Percentiles rank a stretch among this genome's conserved stretches.
Evolutionary conservation across 768 basidiomycete species (phyloP).

Genomic region (Tylopilus subfusipes): DNA sequence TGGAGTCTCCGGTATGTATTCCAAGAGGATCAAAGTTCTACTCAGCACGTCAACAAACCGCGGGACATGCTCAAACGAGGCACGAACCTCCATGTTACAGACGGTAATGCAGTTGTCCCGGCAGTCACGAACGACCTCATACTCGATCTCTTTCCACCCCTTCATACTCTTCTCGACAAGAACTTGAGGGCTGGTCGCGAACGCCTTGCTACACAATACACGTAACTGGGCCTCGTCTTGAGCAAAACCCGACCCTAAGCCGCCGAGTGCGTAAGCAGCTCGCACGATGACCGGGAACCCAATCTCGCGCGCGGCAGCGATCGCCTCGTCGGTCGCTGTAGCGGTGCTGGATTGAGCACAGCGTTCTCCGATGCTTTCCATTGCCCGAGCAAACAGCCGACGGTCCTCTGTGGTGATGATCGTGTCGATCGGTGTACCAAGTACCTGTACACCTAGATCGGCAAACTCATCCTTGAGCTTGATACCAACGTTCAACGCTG

Average conservation of each 20-base stretch:
- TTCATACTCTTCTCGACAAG: constrained; percentile 99
- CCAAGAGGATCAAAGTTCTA: constrained; percentile 99
- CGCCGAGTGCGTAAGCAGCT: constrained; percentile 95
- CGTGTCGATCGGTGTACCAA: constrained; percentile 96
- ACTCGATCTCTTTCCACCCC: constrained; percentile 99
- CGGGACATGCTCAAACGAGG: neutral
- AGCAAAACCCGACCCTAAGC: constrained; percentile 95
- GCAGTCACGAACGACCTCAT: constrained; percentile 97
- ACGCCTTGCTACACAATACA: constrained; percentile 89
- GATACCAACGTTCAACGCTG: constrained; percentile 94
- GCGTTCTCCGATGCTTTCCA: constrained; percentile 94
- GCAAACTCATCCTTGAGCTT: constrained; percentile 97
- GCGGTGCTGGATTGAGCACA: constrained; percentile 90
- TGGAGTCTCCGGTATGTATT: constrained; percentile 98
- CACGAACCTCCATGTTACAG: constrained; percentile 97
- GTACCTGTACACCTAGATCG: constrained; percentile 82
- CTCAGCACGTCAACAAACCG: neutral
- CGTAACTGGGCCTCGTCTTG: constrained; percentile 86
- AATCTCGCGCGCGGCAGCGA: constrained; percentile 76
- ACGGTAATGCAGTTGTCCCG: constrained; percentile 98
- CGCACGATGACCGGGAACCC: constrained; percentile 96
- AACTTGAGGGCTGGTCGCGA: constrained; percentile 96
- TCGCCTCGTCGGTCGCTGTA: constrained; percentile 80
- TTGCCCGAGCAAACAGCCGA: constrained; percentile 88
- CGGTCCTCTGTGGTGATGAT: constrained; percentile 97